Evolutionary conservation across 2,329 filamentous ascomycete species (phyloP), one percentile per base, ranked within the genome.

Genomic region (Alternaria triticimaculans): DNA sequence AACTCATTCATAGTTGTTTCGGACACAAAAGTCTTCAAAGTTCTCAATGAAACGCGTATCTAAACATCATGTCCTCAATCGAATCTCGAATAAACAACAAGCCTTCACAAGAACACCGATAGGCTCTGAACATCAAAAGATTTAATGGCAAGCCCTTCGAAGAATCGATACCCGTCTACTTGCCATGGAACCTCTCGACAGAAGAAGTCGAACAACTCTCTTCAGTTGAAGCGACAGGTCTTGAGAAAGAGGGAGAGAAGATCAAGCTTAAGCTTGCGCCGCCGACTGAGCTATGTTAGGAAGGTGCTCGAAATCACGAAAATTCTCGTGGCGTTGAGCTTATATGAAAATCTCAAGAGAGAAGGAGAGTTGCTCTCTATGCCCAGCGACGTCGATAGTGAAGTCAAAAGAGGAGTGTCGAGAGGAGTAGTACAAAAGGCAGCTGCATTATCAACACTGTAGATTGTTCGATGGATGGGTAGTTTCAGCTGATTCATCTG

Each of bases 201-300:
- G 77, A 83, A 1, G 59, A 71, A 12, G 70, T 72, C 21, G 5
- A 46, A 26, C 30, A 25, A 6, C 60, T 71, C 4, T 48, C 71
- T 80, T 41, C 78, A 81, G 86, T 85, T 6, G 85, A 83, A 58
- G 73, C 87, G 67, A 88, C 86, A 0, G 87, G 87, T 0, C 60
- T 88, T 64, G 79, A 84, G 37, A 80, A 86, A 4, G 80, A 87
- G 55, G 85, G 86, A 3, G 87, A 89, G 75, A 88, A 86, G 68
- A 89, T 89, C 59, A 88, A 84, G 7, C 70, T 89, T 62, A 87
- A 86, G 72, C 72, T 89, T 18, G 84, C 87, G 14, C 80, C 77
- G 28, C 66, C 88, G 62, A 74, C 82, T 33, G 75, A 84, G 45
- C 63, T 87, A 51, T 89, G 87, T 86, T 86, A 81, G 67, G 84